Percentiles rank a stretch among this genome's conserved stretches.
These are phyloP conservation scores for Macadamia tetraphylla DNA, from an alignment of 164 flowering plant genomes.

Conservation along the genomic window DNA sequence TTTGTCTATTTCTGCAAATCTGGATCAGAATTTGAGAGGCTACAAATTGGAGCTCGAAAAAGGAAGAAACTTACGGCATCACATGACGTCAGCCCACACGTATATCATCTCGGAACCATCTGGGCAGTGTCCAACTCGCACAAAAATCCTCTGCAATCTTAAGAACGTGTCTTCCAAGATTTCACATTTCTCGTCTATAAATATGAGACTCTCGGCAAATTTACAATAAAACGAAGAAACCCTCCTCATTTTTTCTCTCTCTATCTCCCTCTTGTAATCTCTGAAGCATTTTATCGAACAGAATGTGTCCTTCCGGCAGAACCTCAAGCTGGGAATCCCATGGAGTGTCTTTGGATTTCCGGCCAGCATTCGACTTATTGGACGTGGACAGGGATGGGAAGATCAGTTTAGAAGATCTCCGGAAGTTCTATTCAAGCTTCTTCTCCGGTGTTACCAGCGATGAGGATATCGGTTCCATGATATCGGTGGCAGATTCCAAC, in stretches of 20 bases:
- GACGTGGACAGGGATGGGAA: slow-evolving; percentile 86
- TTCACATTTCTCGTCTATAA: neutral
- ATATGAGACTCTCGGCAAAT: neutral
- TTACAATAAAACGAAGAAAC: too few relatives aligned
- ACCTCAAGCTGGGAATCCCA: slow-evolving; percentile 2
- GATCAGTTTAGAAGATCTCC: slow-evolving; percentile 77
- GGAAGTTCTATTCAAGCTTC: slow-evolving; percentile 38
- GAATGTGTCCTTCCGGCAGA: slow-evolving; percentile 75
- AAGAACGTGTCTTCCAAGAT: neutral
- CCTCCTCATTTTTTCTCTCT: neutral
- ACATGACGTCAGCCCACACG: slow-evolving; percentile 11
- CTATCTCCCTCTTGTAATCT: neutral
- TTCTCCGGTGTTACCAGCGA: slow-evolving; percentile 25
- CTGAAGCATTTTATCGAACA: neutral
- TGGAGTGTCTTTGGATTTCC: slow-evolving; percentile 23
- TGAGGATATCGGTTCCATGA: slow-evolving; percentile 68
- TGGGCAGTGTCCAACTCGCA: neutral
- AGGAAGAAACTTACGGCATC: too few relatives aligned
- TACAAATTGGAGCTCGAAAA: too few relatives aligned
- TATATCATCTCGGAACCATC: neutral
- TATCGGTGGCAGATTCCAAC: slow-evolving; percentile 63
- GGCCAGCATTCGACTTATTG: slow-evolving; percentile 63
- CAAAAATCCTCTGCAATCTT: too few relatives aligned
- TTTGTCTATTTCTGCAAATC: too few relatives aligned
- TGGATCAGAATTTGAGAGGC: too few relatives aligned